phyloP scores from a whole-genome alignment of 495 filamentous ascomycete species.

The Lindgomyces ingoldianus region DNA sequence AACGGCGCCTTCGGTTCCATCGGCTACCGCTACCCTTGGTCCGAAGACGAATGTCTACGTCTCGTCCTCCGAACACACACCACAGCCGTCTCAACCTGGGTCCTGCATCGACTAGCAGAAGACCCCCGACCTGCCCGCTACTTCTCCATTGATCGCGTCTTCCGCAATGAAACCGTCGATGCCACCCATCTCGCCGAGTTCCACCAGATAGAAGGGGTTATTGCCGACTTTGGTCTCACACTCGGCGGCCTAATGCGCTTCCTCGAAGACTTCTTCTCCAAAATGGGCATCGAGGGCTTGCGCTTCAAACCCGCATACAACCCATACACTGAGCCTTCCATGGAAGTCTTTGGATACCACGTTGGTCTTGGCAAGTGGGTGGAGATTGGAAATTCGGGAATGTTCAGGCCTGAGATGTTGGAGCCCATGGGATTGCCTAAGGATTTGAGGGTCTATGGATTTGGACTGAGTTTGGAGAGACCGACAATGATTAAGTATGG shows the following conservation, averaged over 20 bases:
- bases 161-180: slow-evolving; percentile 94
- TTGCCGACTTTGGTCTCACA: slow-evolving; percentile 89
- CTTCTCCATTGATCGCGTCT: slow-evolving; percentile 97
- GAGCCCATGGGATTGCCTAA: slow-evolving; percentile 85
- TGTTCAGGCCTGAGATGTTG: slow-evolving; percentile 98
- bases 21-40: slow-evolving; percentile 94
- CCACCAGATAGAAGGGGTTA: slow-evolving; percentile 97
- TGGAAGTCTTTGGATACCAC: slow-evolving; percentile 96
- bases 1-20: slow-evolving; percentile 88
- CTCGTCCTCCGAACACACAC: slow-evolving; percentile 96
- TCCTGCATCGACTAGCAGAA: slow-evolving; percentile 85
- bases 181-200: slow-evolving; percentile 97
- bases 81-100: slow-evolving; percentile 81
- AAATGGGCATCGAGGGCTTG: slow-evolving; percentile 87
- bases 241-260: slow-evolving; percentile 93
- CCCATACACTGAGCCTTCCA: slow-evolving; percentile 94
- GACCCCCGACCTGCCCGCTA: slow-evolving; percentile 81
- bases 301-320: slow-evolving; percentile 98
- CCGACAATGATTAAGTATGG: slow-evolving; percentile 94
- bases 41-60: slow-evolving; percentile 79
- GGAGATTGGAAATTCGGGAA: slow-evolving; percentile 96
- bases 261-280: slow-evolving; percentile 93
- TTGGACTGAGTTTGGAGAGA: slow-evolving; percentile 85
- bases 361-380: slow-evolving; percentile 86
- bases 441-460: slow-evolving; percentile 86